Evolutionary conservation across 2,329 filamentous ascomycete genomes (phyloP).

Genomic region (Davidsoniella virescens): DNA sequence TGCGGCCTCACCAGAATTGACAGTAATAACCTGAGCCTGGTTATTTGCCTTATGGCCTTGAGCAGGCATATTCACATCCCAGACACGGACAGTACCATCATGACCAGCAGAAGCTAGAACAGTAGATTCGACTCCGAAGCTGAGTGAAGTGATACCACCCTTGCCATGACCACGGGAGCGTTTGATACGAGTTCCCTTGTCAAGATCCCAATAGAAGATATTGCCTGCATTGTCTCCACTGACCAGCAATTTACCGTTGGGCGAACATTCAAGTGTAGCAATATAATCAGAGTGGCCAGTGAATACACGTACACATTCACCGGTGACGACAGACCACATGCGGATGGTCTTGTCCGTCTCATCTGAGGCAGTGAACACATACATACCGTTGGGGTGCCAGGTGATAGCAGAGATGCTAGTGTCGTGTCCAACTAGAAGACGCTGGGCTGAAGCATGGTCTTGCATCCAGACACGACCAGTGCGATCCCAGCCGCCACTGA

Average conservation of each 20-base stretch:
- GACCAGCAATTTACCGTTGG: constrained; percentile 78
- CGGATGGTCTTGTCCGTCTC: constrained; percentile 77
- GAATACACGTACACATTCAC: constrained; percentile 77
- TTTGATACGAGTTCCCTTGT: constrained; percentile 74
- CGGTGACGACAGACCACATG: constrained; percentile 91
- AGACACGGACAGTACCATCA: constrained; percentile 82
- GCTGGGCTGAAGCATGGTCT: constrained; percentile 76
- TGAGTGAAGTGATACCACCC: constrained; percentile 82
- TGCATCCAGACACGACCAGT: constrained; percentile 84
- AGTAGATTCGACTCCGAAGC: constrained; percentile 84
- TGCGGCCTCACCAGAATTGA: constrained; percentile 11
- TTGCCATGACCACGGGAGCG: constrained; percentile 86
- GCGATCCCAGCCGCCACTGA: constrained; percentile 74
- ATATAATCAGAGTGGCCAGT: constrained; percentile 82
- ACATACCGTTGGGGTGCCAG: constrained; percentile 89
- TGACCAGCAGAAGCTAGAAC: constrained; percentile 81
- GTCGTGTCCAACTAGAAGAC: constrained; percentile 83
- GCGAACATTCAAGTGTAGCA: constrained; percentile 68
- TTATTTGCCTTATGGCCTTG: constrained; percentile 43
- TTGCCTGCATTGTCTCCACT: constrained; percentile 77
- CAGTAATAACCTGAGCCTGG: constrained; percentile 20
- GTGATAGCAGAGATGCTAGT: constrained; percentile 80
- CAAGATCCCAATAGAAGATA: constrained; percentile 88
- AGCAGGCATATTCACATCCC: constrained; percentile 68
- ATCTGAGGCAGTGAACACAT: constrained; percentile 82